These are phyloP conservation scores for Dryas octopetala DNA, from an alignment of 306 rosid genomes.

Conservation along the genomic window DNA sequence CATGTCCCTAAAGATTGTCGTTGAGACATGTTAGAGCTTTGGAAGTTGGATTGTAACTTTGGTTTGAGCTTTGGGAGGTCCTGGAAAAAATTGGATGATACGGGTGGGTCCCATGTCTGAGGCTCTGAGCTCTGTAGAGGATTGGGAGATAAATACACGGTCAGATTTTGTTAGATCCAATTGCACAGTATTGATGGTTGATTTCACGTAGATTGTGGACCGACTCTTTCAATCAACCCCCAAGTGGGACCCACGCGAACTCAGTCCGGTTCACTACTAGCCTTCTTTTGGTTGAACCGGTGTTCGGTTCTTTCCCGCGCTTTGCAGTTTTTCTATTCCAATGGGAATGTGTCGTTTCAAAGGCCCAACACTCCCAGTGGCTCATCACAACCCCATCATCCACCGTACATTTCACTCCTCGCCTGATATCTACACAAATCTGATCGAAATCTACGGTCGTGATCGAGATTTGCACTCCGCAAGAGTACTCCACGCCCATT, in stretches of 20 bases:
- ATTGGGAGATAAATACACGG: too few species aligned
- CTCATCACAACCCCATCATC: constrained; percentile 22
- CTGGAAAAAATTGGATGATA: too few species aligned
- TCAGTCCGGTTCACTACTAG: too few species aligned
- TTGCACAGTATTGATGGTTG: too few species aligned
- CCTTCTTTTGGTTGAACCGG: not conserved
- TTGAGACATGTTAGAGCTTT: constrained; percentile 11
- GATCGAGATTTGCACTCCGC: constrained; percentile 47
- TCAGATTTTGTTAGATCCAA: too few species aligned
- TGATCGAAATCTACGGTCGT: constrained; percentile 42
- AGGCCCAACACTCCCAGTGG: constrained; percentile 7
- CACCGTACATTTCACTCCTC: constrained; percentile 37
- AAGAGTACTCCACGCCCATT: constrained; percentile 72
- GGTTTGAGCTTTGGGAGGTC: not conserved
- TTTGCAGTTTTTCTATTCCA: not conserved
- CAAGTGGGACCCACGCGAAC: too few species aligned
- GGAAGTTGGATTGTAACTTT: not conserved
- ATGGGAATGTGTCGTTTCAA: constrained; percentile 21
- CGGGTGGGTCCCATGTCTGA: too few species aligned
- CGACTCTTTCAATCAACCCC: too few species aligned
- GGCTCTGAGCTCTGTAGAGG: too few species aligned
- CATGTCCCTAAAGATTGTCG: constrained; percentile 25
- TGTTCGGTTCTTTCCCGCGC: constrained; percentile 1
- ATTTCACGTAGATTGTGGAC: too few species aligned
- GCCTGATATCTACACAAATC: constrained; percentile 39